Evolutionary conservation across 2,329 filamentous ascomycete species (phyloP).

Genomic region (Elsinoe batatas): DNA sequence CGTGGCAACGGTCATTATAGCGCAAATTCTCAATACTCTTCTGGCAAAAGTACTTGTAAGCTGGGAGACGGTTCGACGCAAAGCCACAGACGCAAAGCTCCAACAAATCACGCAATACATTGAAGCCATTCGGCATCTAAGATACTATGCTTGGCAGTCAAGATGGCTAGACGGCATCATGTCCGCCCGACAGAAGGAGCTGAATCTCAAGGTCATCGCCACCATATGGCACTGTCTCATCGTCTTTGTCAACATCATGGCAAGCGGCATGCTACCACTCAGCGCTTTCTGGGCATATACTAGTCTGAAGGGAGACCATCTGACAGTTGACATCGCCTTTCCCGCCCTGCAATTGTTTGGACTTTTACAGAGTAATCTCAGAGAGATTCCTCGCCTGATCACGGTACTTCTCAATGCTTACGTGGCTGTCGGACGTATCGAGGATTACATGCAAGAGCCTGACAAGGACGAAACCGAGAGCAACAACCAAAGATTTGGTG

Average conservation of each 20-base stretch:
- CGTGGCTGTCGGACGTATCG: conserved; percentile 73
- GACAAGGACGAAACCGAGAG: conserved; percentile 47
- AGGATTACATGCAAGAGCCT: conserved; percentile 77
- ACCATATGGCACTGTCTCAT: conserved; percentile 55
- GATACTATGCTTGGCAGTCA: conserved; percentile 76
- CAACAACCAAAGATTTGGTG: conserved; percentile 25
- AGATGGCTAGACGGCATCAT: conserved; percentile 63
- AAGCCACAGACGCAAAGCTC: conserved; percentile 65
- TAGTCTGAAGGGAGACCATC: conserved; percentile 52
- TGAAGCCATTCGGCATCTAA: conserved; percentile 69
- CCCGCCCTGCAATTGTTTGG: conserved; percentile 73
- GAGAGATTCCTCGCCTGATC: conserved; percentile 65
- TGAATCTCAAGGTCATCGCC: conserved; percentile 55
- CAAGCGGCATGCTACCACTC: conserved; percentile 67
- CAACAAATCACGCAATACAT: conserved; percentile 79
- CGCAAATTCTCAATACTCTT: conserved; percentile 59
- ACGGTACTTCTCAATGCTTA: conserved; percentile 69
- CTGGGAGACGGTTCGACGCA: conserved; percentile 61
- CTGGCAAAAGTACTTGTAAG: conserved; percentile 57
- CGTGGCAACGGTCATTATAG: conserved; percentile 54
- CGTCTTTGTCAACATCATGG: conserved; percentile 57
- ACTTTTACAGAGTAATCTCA: conserved; percentile 63
- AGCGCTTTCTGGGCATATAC: conserved; percentile 77
- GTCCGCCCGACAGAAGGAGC: conserved; percentile 55
- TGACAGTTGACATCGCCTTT: conserved; percentile 76